Evolutionary conservation across 2,329 filamentous ascomycete species (phyloP).

Genomic region (Trichothecium sympodiale): DNA sequence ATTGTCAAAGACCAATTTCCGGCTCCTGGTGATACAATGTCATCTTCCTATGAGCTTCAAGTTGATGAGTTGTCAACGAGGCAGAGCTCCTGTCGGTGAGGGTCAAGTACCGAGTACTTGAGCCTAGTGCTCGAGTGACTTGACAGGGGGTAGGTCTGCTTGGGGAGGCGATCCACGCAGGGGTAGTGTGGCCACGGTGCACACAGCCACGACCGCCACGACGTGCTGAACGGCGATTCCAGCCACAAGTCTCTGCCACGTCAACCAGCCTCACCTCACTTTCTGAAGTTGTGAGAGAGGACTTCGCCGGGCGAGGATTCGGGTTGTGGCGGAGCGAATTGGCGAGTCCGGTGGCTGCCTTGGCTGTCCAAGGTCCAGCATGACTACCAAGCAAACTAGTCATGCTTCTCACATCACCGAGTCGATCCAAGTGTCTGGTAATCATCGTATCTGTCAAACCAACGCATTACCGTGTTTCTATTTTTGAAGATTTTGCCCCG

Average conservation of each 20-base stretch:
- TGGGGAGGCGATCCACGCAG: not conserved
- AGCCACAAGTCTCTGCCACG: slow-evolving; percentile 24
- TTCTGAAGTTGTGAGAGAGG: slow-evolving; percentile 7
- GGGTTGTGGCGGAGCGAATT: slow-evolving; percentile 26
- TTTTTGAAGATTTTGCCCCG: too few relatives aligned
- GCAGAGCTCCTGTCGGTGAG: slow-evolving; percentile 11
- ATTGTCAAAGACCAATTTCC: not conserved
- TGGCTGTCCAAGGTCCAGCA: not conserved
- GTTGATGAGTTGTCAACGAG: slow-evolving; percentile 17
- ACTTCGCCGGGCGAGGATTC: too few relatives aligned
- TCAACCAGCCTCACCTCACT: slow-evolving; percentile 29
- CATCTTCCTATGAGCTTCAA: slow-evolving; percentile 2
- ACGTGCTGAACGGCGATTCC: slow-evolving; percentile 1
- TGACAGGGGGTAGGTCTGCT: slow-evolving; percentile 11
- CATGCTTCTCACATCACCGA: too few relatives aligned
- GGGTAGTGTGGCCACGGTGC: not conserved
- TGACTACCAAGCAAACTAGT: too few relatives aligned
- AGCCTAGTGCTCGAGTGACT: slow-evolving; percentile 15
- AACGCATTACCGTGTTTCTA: too few relatives aligned
- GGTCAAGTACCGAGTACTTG: slow-evolving; percentile 17
- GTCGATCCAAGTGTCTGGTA: too few relatives aligned
- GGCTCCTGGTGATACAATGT: not conserved
- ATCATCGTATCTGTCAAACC: too few relatives aligned
- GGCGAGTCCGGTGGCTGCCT: not conserved
- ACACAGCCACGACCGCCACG: not conserved